Evolutionary conservation across 2,329 filamentous ascomycete genomes (phyloP), one percentile per base, ranked within the genome.

Genomic region (Hymenoscyphus occultus): DNA sequence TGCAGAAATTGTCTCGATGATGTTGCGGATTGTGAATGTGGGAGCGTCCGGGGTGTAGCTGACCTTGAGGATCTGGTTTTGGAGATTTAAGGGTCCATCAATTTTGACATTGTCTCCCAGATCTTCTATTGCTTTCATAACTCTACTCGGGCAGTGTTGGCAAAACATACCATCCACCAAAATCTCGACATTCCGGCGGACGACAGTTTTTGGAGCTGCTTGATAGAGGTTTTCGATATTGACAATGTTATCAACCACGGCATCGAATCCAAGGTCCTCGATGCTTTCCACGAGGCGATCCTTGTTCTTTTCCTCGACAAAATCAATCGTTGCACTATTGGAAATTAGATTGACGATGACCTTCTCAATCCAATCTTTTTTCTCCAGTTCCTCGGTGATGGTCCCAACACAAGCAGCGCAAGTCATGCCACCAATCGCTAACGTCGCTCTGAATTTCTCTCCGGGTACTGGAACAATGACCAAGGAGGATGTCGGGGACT

Each of bases 161-260:
- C 91, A 93, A 76, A 90, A 92, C 78, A 93, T 88, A 59, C 91
- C 91, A 60, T 90, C 83, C 59, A 94, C 80, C 48, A 77, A 77
- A 64, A 93, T 86, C 63, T 88, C 84, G 2, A 92, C 82, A 0
- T 85, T 67, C 48, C 48, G 19, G 35, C 64, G 65, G 22, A 54
- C 32, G 12, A 56, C 39, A 2, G 22, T 22, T 32, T 64, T 60
- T 32, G 60, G 39, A 14, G 32, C 32, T 5, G 62, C 57, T 31
- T 68, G 57, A 66, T 51, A 76, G n/a, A 61, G 70, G 16, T 76
- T 69, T 1, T 74, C 16, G 3, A 70, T 42, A 57, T 70, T 60
- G 13, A 80, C 71, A 19, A 84, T 42, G 63, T 86, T 85, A 59
- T 86, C 83, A 14, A 91, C 76, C 0, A 82, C 77, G 35, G 86